phyloP scores from a whole-genome alignment of 495 filamentous ascomycete species.

The Lepidopterella palustris region DNA sequence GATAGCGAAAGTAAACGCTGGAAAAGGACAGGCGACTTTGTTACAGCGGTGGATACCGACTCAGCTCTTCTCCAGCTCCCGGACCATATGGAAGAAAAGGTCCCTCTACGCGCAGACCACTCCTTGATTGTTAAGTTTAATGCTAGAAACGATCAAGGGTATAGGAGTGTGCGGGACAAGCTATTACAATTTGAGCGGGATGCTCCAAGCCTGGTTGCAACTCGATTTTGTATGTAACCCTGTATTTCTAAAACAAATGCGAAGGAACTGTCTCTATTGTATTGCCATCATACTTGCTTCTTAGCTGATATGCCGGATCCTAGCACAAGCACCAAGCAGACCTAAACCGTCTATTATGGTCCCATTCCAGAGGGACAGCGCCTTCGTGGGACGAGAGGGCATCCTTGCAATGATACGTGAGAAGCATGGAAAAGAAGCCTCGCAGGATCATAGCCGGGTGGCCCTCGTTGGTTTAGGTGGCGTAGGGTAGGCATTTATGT shows the following conservation, averaged over 20 bases:
- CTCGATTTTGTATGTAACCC: neutral
- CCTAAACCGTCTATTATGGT: neutral
- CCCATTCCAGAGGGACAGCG: slow-evolving; percentile 5
- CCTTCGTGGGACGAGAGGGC: slow-evolving; percentile 14
- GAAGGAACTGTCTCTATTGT: too few species aligned
- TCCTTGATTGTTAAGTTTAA: slow-evolving; percentile 31
- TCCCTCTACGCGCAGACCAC: slow-evolving; percentile 23
- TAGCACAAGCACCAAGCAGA: too few species aligned
- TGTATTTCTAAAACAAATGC: too few species aligned
- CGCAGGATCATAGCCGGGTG: slow-evolving; percentile 11
- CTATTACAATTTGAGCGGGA: slow-evolving; percentile 12
- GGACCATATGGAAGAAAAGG: slow-evolving; percentile 16
- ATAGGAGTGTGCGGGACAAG: slow-evolving; percentile 7
- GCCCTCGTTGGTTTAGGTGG: slow-evolving; percentile 36
- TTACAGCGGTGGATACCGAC: slow-evolving; percentile 20
- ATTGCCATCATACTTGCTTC: too few species aligned
- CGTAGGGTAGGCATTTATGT: slow-evolving; percentile 38
- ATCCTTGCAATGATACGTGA: slow-evolving; percentile 6
- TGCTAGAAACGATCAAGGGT: slow-evolving; percentile 1
- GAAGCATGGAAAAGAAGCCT: neutral
- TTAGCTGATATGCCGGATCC: too few species aligned
- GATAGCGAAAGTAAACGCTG: slow-evolving; percentile 7
- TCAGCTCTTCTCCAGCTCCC: slow-evolving; percentile 27
- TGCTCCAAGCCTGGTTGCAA: neutral
- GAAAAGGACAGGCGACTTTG: slow-evolving; percentile 4